Evolutionary conservation across 331 rosid genomes (phyloP).

Genomic region (Cydonia oblonga): DNA sequence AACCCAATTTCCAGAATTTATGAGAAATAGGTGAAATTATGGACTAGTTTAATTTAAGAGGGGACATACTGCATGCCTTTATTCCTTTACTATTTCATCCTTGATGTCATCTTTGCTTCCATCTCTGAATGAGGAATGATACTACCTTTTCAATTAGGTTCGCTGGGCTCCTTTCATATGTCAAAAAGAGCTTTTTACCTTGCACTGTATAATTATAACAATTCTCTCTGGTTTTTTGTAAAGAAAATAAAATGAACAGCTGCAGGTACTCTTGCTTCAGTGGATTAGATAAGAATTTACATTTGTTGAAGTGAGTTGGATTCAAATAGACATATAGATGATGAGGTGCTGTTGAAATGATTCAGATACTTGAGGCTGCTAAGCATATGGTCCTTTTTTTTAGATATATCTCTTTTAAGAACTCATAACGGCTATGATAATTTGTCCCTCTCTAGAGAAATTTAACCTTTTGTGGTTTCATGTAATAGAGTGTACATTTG

Average conservation of each 20-base stretch:
- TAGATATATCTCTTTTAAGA: background rate
- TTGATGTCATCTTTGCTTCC: background rate
- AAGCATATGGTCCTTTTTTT: background rate
- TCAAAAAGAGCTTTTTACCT: background rate
- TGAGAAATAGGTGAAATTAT: background rate
- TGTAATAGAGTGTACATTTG: background rate
- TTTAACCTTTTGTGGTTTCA: background rate
- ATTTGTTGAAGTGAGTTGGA: background rate
- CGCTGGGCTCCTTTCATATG: background rate
- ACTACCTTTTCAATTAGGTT: background rate
- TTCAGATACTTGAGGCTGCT: background rate
- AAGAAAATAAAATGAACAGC: too few species aligned
- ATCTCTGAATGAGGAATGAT: background rate
- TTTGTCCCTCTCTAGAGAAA: background rate
- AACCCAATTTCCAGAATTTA: too few species aligned
- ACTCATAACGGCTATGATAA: background rate
- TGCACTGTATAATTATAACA: background rate
- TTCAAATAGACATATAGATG: background rate
- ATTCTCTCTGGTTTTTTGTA: background rate
- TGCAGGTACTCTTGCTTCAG: too few species aligned
- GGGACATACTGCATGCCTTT: background rate
- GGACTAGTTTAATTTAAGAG: background rate
- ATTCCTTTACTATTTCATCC: background rate
- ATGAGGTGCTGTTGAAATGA: background rate
- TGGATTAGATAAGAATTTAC: too few species aligned